A percentile compares a stretch with the other conserved stretches of the same genome.
These are phyloP conservation scores for Drechslerella stenobrocha DNA, from an alignment of 2,329 filamentous ascomycete genomes.

Conservation along the genomic window DNA sequence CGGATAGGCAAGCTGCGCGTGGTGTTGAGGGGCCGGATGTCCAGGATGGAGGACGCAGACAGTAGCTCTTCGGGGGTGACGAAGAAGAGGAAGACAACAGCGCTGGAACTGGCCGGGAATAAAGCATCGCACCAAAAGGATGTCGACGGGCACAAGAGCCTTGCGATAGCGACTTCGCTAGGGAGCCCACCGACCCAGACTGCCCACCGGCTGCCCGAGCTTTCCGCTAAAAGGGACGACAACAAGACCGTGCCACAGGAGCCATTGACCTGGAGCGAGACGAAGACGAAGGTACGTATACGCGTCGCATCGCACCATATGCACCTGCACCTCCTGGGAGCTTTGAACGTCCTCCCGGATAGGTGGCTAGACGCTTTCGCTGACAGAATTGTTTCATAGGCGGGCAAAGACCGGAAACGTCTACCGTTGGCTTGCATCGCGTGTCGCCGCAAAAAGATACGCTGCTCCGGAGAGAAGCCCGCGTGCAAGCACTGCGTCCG, in stretches of 20 bases:
- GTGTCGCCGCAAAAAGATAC: constrained; percentile 94
- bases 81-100: constrained; percentile 22
- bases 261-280: constrained; percentile 85
- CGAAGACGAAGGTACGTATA: constrained; percentile 69
- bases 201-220: no score
- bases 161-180: not conserved
- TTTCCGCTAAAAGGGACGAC: constrained; percentile 55
- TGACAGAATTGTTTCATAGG: constrained; percentile 55
- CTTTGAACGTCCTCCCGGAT: constrained; percentile 5
- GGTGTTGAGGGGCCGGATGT: constrained; percentile 9
- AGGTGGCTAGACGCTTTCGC: constrained; percentile 7
- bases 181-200: not conserved
- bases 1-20: not conserved
- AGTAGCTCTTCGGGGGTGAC: constrained; percentile 16
- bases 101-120: constrained; percentile 10
- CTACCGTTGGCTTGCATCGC: constrained; percentile 92
- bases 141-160: constrained; percentile 11
- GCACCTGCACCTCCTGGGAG: no score
- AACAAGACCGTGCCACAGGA: constrained; percentile 66
- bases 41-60: constrained; percentile 42
- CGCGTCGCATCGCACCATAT: no score
- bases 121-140: constrained; percentile 22
- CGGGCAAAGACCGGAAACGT: constrained; percentile 92
- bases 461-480: constrained; percentile 95
- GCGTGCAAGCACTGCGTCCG: constrained; percentile 94